These are phyloP conservation scores for Parastagonospora avenae DNA, from an alignment of 2,329 filamentous ascomycete genomes.

Conservation along the genomic window DNA sequence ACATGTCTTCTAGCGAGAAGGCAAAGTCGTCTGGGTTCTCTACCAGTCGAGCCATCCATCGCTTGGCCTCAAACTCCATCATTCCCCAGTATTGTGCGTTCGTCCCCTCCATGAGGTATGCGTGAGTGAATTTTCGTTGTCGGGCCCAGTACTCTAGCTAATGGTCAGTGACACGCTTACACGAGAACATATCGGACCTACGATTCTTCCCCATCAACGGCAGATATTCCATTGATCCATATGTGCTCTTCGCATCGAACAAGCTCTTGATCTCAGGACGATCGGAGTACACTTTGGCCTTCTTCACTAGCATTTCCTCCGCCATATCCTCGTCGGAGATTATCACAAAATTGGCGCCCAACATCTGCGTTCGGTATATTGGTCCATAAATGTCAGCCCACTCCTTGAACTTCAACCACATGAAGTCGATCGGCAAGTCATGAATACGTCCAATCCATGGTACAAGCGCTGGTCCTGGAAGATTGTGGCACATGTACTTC, in stretches of 20 bases:
- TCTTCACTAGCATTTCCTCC: conserved; percentile 59
- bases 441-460: conserved; percentile 45
- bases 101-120: conserved; percentile 55
- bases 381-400: conserved; percentile 43
- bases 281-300: conserved; percentile 59
- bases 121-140: conserved; percentile 59
- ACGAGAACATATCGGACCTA: conserved; percentile 34
- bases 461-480: conserved; percentile 50
- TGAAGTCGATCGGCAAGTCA: conserved; percentile 44
- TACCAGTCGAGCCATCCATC: conserved; percentile 57
- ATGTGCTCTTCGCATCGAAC: conserved; percentile 60
- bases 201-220: conserved; percentile 62
- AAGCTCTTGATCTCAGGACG: conserved; percentile 57
- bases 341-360: conserved; percentile 53
- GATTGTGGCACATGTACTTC: conserved; percentile 41
- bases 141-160: conserved; percentile 59
- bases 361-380: conserved; percentile 45
- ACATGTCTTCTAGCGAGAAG: conserved; percentile 61
- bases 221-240: conserved; percentile 62
- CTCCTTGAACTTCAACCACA: conserved; percentile 59
- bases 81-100: conserved; percentile 53
- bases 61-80: conserved; percentile 61
- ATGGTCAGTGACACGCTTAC: conserved; percentile 11
- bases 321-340: conserved; percentile 59
- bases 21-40: conserved; percentile 58